Base-by-base conservation (phyloP, 257 asterid genomes). In the Asclepias syriaca region DNA sequence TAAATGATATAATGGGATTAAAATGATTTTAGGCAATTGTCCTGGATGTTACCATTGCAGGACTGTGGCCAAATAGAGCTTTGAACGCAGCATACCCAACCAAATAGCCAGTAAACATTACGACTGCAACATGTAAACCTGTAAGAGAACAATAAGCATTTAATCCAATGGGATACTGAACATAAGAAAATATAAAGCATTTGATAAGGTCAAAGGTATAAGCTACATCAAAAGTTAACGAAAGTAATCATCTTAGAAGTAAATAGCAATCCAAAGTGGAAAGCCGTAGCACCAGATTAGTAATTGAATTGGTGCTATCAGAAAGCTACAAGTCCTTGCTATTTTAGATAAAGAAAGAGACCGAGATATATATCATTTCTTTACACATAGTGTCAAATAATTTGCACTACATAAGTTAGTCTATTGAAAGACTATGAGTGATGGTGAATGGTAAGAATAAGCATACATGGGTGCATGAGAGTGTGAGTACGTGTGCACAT, bases 81-180 rank as follows among this genome's bases (percentile, higher is more conserved):
- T 93, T 88, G 88, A 94, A 94, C 60, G 97, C 89, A 70, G 88
- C 89, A 81, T 82, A 94, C 75, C 99, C 99, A 71, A 90, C 74
- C 77, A 94, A 81, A 84, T 87, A 94, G 66, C 98, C 96, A 13
- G 99, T 88, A 60, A 94, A 90, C 98, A 94, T 94, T 57, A 85
- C 82, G 48, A 94, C 80, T 74, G 76, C 88, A 5, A 94, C 95
- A 72, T 94, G 99, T 60, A 94, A 65, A 69, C 99, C 99, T 94
- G 97, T 66, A 43, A 53, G 22, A 32, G 24, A 57, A 72, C 43
- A 27, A 59, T 14, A 79, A 70, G 51, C 66, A 55, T 43, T 43
- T 43, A 43, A 43, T 43, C 48, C 48, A 43, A 43, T 6, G 48
- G 48, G 48, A 0, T 43, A 43, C 48, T 43, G 48, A 8, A 43